Evolutionary conservation across 768 basidiomycete genomes (phyloP).

Genomic region (Multifurca ochricompacta): DNA sequence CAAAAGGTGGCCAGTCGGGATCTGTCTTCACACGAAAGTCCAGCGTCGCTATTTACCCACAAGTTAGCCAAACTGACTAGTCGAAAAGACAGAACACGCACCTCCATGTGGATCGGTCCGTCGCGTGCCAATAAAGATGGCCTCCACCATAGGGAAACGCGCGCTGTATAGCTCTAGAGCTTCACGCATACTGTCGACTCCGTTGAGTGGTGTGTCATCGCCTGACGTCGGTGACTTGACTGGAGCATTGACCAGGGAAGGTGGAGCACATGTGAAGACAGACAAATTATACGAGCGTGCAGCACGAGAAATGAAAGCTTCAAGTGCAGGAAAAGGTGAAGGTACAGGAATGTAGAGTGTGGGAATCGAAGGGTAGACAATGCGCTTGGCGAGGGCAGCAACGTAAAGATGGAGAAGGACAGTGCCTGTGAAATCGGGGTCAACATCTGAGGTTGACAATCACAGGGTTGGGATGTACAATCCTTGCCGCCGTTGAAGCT

Average conservation of each 20-base stretch:
- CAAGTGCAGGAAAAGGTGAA: constrained; percentile 79
- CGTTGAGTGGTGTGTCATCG: constrained; percentile 34
- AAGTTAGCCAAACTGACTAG: not conserved
- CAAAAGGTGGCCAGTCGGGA: constrained; percentile 79
- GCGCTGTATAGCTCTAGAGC: constrained; percentile 70
- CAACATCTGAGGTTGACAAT: not conserved
- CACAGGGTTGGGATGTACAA: constrained; percentile 45
- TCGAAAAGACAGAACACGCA: constrained; percentile 32
- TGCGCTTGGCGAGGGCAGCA: constrained; percentile 48
- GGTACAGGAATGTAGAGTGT: constrained; percentile 86
- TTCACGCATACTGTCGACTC: constrained; percentile 66
- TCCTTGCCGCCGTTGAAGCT: constrained; percentile 99
- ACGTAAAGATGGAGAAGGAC: constrained; percentile 89
- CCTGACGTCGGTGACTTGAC: constrained; percentile 39
- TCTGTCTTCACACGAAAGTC: constrained; percentile 76
- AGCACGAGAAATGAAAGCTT: constrained; percentile 68
- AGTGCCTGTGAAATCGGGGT: constrained; percentile 53
- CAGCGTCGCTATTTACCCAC: constrained; percentile 46
- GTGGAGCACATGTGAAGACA: constrained; percentile 49
- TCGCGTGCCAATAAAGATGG: constrained; percentile 85
- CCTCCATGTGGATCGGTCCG: constrained; percentile 91
- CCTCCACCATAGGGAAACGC: constrained; percentile 56
- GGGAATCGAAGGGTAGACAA: constrained; percentile 35
- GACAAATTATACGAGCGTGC: constrained; percentile 63
- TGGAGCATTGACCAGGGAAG: constrained; percentile 26